Percentiles rank a stretch among this genome's conserved stretches.
These are phyloP conservation scores for Stemphylium beticola DNA, from an alignment of 2,329 filamentous ascomycete species.

Conservation along the genomic window DNA sequence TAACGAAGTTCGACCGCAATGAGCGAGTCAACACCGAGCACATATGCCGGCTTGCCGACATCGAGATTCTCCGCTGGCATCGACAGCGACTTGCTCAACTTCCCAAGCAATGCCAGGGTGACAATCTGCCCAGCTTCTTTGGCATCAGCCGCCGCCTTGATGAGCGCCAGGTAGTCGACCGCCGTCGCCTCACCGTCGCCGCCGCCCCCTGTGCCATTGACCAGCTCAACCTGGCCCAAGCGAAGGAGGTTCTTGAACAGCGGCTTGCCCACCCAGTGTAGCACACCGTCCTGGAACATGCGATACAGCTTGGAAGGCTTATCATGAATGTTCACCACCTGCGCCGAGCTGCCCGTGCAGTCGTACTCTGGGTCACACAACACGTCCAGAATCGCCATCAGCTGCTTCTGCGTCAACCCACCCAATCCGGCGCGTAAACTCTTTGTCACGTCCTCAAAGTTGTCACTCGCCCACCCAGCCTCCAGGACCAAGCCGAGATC, in stretches of 20 bases:
- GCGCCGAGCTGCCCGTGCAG: not conserved
- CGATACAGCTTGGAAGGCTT: constrained; percentile 12
- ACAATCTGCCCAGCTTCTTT: constrained; percentile 14
- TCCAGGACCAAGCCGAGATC: constrained; percentile 9
- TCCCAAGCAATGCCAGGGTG: constrained; percentile 4
- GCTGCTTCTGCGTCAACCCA: constrained; percentile 12
- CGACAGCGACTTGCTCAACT: constrained; percentile 12
- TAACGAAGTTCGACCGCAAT: constrained; percentile 31
- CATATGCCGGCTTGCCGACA: constrained; percentile 8
- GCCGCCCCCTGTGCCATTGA: constrained; percentile 7
- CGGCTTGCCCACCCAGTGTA: constrained; percentile 12
- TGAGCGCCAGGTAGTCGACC: constrained; percentile 11
- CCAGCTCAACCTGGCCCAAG: constrained; percentile 10
- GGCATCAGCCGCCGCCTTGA: constrained; percentile 6
- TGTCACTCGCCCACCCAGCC: constrained; percentile 12
- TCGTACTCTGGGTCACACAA: constrained; percentile 11
- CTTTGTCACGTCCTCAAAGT: constrained; percentile 11
- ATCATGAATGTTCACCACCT: constrained; percentile 12
- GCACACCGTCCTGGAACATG: constrained; percentile 10
- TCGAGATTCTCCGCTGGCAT: constrained; percentile 12
- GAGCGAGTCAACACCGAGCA: constrained; percentile 32
- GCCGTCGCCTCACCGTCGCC: constrained; percentile 1
- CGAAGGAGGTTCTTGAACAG: constrained; percentile 13
- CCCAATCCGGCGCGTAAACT: constrained; percentile 11
- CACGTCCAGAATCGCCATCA: constrained; percentile 11